These are phyloP conservation scores for Lactarius vividus DNA, from an alignment of 768 basidiomycete genomes.

Conservation along the genomic window DNA sequence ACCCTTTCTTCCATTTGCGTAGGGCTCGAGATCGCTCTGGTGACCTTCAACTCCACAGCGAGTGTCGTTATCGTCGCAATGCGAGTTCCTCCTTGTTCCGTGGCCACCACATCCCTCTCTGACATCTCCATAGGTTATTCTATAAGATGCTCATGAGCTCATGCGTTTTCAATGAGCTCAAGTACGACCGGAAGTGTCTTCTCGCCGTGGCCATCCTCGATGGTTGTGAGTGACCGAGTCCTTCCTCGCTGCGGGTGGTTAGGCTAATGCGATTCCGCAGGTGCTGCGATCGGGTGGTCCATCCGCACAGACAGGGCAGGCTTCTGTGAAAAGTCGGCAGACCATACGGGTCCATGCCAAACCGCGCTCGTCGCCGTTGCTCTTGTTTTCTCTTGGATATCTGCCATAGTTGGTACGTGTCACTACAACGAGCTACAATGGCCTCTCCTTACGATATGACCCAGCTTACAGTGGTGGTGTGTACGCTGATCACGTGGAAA, in stretches of 20 bases:
- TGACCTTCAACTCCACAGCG: conserved; percentile 7
- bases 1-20: not conserved
- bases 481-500: conserved; percentile 2
- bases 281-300: conserved; percentile 15
- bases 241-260: not conserved
- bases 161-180: conserved; percentile 13
- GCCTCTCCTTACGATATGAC: not conserved
- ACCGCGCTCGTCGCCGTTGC: conserved; percentile 2
- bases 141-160: conserved; percentile 10
- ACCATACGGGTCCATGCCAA: not conserved
- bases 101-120: not conserved
- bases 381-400: conserved; percentile 13
- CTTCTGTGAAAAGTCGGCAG: not conserved
- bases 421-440: not conserved
- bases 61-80: conserved; percentile 1
- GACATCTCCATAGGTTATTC: conserved; percentile 2
- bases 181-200: conserved; percentile 6
- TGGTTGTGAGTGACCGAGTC: not conserved
- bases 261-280: not conserved
- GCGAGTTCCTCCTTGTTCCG: not conserved
- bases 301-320: conserved; percentile 6
- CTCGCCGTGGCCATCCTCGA: conserved; percentile 12
- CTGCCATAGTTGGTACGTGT: conserved; percentile 7
- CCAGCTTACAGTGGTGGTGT: conserved; percentile 8
- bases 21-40: conserved; percentile 11